Evolutionary conservation across 768 basidiomycete species (phyloP).

Genomic region (Termitomyces sp.): DNA sequence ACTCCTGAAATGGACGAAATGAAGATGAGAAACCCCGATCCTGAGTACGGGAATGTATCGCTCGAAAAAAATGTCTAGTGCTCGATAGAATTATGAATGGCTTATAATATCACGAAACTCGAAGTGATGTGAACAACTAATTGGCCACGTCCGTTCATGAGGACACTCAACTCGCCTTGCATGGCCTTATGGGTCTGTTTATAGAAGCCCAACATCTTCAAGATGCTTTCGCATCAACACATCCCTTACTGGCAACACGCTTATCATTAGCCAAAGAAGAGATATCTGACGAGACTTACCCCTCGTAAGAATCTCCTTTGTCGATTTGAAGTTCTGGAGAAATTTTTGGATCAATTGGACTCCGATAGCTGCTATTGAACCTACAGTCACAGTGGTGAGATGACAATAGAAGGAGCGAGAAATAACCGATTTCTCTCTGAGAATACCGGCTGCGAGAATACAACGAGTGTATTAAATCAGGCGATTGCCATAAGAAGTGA

Average conservation of each 20-base stretch:
- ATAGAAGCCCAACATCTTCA: slow-evolving; percentile 31
- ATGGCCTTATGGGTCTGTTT: not conserved
- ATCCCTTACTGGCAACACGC: slow-evolving; percentile 33
- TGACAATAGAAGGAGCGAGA: slow-evolving; percentile 57
- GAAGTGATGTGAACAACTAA: not conserved
- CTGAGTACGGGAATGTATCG: slow-evolving; percentile 6
- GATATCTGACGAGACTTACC: slow-evolving; percentile 21
- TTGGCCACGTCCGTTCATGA: not conserved
- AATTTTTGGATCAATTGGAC: not conserved
- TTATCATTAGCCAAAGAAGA: not conserved
- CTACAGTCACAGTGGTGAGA: slow-evolving; percentile 61
- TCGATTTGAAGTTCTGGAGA: slow-evolving; percentile 54
- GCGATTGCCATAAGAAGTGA: not conserved
- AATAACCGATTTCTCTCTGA: slow-evolving; percentile 35
- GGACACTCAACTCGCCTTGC: not conserved
- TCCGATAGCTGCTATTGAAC: slow-evolving; percentile 12
- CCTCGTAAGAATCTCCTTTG: slow-evolving; percentile 43
- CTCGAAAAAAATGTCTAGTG: slow-evolving; percentile 5
- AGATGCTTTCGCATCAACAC: slow-evolving; percentile 40
- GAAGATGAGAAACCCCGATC: slow-evolving; percentile 1
- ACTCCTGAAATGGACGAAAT: slow-evolving; percentile 19
- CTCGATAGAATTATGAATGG: not conserved
- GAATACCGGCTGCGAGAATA: slow-evolving; percentile 29
- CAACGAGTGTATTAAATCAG: not conserved
- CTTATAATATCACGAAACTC: not conserved